A percentile compares a stretch with the other conserved stretches of the same genome.
Conservation (phyloP, 2,329 filamentous ascomycete genomes). For the Tricladium varicosporioides region DNA sequence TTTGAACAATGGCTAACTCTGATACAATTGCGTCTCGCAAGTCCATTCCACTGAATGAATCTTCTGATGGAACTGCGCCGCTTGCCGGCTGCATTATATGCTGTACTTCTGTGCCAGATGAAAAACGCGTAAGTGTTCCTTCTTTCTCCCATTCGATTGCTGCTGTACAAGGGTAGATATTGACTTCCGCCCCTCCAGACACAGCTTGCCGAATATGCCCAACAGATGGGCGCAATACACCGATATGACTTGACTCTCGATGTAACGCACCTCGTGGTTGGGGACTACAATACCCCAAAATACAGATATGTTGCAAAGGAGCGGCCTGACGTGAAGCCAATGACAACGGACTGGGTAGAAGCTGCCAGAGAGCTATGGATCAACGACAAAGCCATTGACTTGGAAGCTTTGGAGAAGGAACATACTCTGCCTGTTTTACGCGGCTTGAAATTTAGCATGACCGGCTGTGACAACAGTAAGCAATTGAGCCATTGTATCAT, state of each 20-base stretch:
- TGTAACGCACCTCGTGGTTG: constrained; percentile 91
- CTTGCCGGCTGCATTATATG: constrained; percentile 75
- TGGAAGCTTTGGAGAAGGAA: constrained; percentile 64
- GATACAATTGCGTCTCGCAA: constrained; percentile 5
- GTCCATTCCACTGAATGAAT: constrained; percentile 19
- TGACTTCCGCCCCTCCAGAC: constrained; percentile 34
- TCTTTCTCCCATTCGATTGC: not conserved
- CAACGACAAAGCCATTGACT: constrained; percentile 71
- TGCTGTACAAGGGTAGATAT: not conserved
- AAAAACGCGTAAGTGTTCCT: constrained; percentile 63
- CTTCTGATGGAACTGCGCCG: constrained; percentile 35
- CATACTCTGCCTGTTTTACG: constrained; percentile 65
- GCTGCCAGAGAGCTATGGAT: constrained; percentile 80
- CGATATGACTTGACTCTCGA: constrained; percentile 93
- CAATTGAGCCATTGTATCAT: constrained; percentile 13
- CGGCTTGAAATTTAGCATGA: constrained; percentile 63
- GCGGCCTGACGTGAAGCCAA: constrained; percentile 79
- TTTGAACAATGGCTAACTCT: not conserved
- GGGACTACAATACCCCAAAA: constrained; percentile 84
- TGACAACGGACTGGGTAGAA: constrained; percentile 82
- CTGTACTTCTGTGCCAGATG: constrained; percentile 80
- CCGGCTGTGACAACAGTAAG: constrained; percentile 68
- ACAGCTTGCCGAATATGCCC: constrained; percentile 61
- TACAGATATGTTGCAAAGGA: constrained; percentile 94
- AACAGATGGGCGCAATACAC: constrained; percentile 82